phyloP scores from a whole-genome alignment of 495 filamentous ascomycete genomes.

The Lophiostoma macrostomum region DNA sequence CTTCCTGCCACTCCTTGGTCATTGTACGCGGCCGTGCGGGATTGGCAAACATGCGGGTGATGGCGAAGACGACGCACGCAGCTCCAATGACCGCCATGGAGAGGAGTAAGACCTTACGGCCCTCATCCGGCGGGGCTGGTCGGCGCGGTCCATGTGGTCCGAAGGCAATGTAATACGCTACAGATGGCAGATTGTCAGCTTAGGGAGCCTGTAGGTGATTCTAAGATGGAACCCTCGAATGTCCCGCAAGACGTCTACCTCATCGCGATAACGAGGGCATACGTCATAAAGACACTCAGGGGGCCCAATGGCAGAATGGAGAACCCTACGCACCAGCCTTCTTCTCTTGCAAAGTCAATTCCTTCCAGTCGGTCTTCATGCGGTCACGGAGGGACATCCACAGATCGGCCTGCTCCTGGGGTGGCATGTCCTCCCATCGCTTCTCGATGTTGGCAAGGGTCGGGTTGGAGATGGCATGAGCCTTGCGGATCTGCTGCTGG shows the following conservation, averaged over 20 bases:
- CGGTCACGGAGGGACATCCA: conserved; percentile 97
- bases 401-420: conserved; percentile 96
- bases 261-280: conserved; percentile 8
- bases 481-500: conserved; percentile 60
- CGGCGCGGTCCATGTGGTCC: conserved; percentile 91
- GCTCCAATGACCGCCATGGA: conserved; percentile 54
- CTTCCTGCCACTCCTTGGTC: conserved; percentile 93
- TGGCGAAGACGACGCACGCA: conserved; percentile 34
- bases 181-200: conserved; percentile 10
- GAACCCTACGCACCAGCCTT: conserved; percentile 79
- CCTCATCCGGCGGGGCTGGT: conserved; percentile 75
- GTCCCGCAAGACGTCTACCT: not conserved
- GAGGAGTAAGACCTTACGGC: conserved; percentile 67
- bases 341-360: conserved; percentile 94
- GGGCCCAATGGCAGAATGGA: conserved; percentile 12
- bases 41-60: conserved; percentile 50
- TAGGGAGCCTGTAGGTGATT: conserved; percentile 17
- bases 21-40: conserved; percentile 71
- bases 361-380: conserved; percentile 96
- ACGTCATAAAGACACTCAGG: conserved; percentile 1
- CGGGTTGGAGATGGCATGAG: conserved; percentile 94
- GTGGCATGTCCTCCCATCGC: conserved; percentile 95
- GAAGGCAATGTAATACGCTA: conserved; percentile 99
- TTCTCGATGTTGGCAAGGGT: conserved; percentile 98
- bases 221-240: conserved; percentile 1